Evolutionary conservation across 2,329 filamentous ascomycete genomes (phyloP).

Genomic region (Hypoxylon sp.): DNA sequence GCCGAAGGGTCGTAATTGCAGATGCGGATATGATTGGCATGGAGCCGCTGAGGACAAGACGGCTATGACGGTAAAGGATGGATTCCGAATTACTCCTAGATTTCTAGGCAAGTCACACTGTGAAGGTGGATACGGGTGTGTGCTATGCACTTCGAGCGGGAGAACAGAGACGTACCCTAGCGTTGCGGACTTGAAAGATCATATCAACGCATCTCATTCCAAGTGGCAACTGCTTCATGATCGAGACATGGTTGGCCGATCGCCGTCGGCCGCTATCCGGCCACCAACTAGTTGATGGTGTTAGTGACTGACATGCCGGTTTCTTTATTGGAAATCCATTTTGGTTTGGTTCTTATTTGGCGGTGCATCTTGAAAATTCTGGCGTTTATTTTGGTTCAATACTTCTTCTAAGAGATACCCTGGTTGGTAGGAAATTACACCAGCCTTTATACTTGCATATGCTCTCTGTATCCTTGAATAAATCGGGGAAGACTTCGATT

Average conservation of each 20-base stretch:
- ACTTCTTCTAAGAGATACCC: constrained; percentile 14
- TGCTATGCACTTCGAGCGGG: constrained; percentile 57
- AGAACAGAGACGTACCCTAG: constrained; percentile 53
- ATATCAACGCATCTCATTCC: constrained; percentile 56
- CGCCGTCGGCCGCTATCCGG: neutral
- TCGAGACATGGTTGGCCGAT: constrained; percentile 49
- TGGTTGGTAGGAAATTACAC: neutral
- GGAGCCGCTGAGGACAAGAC: constrained; percentile 33
- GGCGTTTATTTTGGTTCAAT: neutral
- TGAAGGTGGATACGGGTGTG: constrained; percentile 55
- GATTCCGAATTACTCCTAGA: constrained; percentile 56
- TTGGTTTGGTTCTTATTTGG: neutral
- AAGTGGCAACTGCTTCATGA: constrained; percentile 62
- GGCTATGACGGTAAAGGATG: constrained; percentile 54
- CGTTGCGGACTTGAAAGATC: constrained; percentile 51
- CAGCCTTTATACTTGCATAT: neutral
- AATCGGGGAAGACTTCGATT: neutral
- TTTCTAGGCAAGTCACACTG: constrained; percentile 60
- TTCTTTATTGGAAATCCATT: neutral
- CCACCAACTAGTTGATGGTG: neutral
- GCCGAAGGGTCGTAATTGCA: constrained; percentile 48
- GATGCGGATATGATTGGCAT: constrained; percentile 56
- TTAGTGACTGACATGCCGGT: neutral
- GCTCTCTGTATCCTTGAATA: neutral
- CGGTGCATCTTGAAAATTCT: neutral